Base-by-base conservation (phyloP, 2,329 filamentous ascomycete species). In the Phoma sp. region DNA sequence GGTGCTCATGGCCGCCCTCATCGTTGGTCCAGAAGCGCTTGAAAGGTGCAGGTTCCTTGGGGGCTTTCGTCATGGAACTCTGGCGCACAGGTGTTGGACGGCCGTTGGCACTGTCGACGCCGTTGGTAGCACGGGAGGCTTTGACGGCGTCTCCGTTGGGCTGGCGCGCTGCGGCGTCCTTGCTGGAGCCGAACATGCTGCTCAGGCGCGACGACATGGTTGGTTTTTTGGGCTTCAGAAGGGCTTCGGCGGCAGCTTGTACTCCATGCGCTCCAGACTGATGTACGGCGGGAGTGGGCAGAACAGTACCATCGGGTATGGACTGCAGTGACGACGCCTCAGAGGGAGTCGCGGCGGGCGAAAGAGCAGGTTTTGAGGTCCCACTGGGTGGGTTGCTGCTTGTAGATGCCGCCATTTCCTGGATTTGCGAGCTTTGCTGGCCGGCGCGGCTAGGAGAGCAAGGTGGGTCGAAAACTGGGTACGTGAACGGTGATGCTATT, bases 1-100 rank as follows among this genome's bases (percentile, higher is more conserved):
- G 86, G 73, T 99, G 95, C 67, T 90, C 88, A 69, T 99, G 95
- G 32, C 86, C 84, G 60, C 90, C 90, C 59, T 88, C 83, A 1
- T 84, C 77, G 43, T 82, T 77, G 22, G 80, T 58, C 74, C 86
- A 85, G 70, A 87, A 89, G 33, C 86, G 75, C 61, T 64, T 69
- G 59, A 70, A 75, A 37, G 64, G 68, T 29, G 58, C 60, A 52
- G 70, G 72, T 53, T 68, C 69, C 24, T 66, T 66, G 33, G 68
- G 55, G 6, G 74, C 75, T 13, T 59, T 57, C 56, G 70, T 60
- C 14, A 52, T 35, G 5, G 54, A 52, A 36, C 44, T 29, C 45
- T 57, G 64, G 54, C 72, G 69, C 41, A 64, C 57, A 5, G 70
- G 71, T 48, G 53, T 55, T 9, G 70, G 68, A 29, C 70, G 69